Conservation (phyloP, 2,329 filamentous ascomycete species). For the Colletotrichum sp. region DNA sequence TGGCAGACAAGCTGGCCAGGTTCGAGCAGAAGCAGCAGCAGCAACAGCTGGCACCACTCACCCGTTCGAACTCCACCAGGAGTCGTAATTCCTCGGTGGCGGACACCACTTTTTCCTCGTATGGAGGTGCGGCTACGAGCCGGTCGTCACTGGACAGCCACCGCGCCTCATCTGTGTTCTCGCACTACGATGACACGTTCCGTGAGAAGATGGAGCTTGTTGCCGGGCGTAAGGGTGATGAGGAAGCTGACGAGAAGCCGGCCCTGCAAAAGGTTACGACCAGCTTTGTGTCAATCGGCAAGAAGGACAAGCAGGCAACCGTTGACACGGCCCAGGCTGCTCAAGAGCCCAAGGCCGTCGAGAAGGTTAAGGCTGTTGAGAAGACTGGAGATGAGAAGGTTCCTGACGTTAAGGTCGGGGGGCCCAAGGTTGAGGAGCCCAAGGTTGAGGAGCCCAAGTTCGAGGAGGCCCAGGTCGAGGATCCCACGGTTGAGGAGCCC, state of each 20-base stretch:
- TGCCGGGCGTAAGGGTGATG: neutral
- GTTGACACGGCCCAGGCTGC: neutral
- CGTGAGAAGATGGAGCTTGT: conserved; percentile 19
- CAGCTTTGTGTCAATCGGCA: neutral
- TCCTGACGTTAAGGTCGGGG: neutral
- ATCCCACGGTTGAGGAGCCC: neutral
- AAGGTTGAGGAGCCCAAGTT: neutral
- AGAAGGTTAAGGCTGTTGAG: neutral
- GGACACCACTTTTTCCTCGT: conserved; percentile 11
- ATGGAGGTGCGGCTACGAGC: neutral
- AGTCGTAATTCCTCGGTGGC: conserved; percentile 5
- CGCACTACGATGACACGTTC: conserved; percentile 15
- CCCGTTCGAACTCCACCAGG: conserved; percentile 9
- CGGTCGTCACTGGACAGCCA: conserved; percentile 12
- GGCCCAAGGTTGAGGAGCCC: too few species aligned
- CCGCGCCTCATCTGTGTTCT: conserved; percentile 16
- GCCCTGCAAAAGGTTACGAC: neutral
- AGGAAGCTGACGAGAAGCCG: conserved; percentile 3
- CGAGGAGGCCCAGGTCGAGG: neutral
- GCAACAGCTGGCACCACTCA: neutral
- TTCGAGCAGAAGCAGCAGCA: conserved; percentile 9
- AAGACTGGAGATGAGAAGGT: neutral
- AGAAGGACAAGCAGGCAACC: neutral
- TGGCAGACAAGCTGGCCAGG: conserved; percentile 11
- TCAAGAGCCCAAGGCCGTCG: rapidly evolving